phyloP scores from a whole-genome alignment of 306 rosid species.

The Vigna nakashimae region DNA sequence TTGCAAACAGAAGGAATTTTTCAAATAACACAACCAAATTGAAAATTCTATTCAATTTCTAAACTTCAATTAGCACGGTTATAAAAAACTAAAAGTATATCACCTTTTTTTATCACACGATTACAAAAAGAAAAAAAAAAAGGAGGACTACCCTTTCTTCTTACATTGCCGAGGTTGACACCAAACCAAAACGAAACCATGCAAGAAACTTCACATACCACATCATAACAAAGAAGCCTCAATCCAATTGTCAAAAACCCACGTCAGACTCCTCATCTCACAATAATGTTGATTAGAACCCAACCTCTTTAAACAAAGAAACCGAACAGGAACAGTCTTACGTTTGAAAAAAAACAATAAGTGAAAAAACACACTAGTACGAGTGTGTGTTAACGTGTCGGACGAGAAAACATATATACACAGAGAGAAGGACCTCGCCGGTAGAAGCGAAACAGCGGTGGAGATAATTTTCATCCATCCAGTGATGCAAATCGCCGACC shows the following conservation, averaged over 20 bases:
- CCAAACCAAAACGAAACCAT: constrained; percentile 18
- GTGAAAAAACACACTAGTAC: background rate
- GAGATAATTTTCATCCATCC: constrained; percentile 96
- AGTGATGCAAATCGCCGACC: constrained; percentile 92
- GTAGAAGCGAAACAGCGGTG: constrained; percentile 82
- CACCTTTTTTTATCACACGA: constrained; percentile 25
- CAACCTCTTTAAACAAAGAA: background rate
- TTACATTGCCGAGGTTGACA: constrained; percentile 21
- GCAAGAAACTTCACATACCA: background rate
- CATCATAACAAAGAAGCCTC: constrained; percentile 6
- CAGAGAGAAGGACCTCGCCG: constrained; percentile 59
- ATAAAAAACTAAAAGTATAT: background rate
- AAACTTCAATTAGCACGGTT: background rate
- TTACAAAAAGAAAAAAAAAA: background rate
- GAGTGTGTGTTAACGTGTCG: background rate
- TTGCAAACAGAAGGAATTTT: background rate
- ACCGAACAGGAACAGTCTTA: background rate
- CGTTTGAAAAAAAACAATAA: constrained; percentile 23
- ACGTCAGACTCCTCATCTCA: background rate
- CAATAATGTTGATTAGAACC: background rate
- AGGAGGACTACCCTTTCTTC: background rate
- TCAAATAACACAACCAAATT: background rate
- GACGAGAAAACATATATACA: background rate
- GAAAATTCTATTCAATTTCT: too few species aligned
- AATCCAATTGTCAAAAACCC: background rate